These are phyloP conservation scores for Alternaria tenuissima DNA, from an alignment of 2,329 filamentous ascomycete species.

Conservation along the genomic window DNA sequence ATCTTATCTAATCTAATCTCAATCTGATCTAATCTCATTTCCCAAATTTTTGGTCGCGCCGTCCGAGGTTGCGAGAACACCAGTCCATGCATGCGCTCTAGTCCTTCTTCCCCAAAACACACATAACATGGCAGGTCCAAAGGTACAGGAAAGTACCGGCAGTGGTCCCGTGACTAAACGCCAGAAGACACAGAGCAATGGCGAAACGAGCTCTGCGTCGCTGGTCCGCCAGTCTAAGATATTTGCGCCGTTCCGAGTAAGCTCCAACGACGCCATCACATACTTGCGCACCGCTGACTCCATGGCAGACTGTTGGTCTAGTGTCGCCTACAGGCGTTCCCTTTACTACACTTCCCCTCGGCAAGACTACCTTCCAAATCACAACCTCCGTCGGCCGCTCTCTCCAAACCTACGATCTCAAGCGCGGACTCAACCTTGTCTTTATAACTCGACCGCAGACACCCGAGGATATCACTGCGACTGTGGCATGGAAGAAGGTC, in stretches of 20 bases:
- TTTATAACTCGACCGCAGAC: conserved; percentile 94
- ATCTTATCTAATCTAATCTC: conserved; percentile 26
- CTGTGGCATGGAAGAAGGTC: conserved; percentile 83
- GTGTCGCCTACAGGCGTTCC: conserved; percentile 91
- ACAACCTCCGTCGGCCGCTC: conserved; percentile 91
- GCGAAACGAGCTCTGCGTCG: conserved; percentile 53
- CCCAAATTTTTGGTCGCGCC: conserved; percentile 22
- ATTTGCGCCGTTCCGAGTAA: conserved; percentile 91
- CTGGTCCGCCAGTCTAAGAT: conserved; percentile 71
- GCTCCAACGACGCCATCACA: conserved; percentile 37
- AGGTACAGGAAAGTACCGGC: conserved; percentile 55
- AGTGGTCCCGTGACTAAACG: conserved; percentile 73
- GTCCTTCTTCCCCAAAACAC: not conserved
- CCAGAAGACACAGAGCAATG: conserved; percentile 40
- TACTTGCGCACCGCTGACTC: conserved; percentile 15
- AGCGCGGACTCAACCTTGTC: conserved; percentile 86
- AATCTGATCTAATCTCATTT: conserved; percentile 26
- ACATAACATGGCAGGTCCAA: conserved; percentile 57
- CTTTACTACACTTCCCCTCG: conserved; percentile 86
- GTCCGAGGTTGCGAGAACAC: conserved; percentile 16
- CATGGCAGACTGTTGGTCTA: conserved; percentile 80
- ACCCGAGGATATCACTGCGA: conserved; percentile 84
- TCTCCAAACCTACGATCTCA: conserved; percentile 95
- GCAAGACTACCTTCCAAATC: conserved; percentile 96
- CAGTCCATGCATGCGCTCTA: conserved; percentile 10